phyloP scores from a whole-genome alignment of 176 grass and related monocot genomes.

The Oryza meyeriana region DNA sequence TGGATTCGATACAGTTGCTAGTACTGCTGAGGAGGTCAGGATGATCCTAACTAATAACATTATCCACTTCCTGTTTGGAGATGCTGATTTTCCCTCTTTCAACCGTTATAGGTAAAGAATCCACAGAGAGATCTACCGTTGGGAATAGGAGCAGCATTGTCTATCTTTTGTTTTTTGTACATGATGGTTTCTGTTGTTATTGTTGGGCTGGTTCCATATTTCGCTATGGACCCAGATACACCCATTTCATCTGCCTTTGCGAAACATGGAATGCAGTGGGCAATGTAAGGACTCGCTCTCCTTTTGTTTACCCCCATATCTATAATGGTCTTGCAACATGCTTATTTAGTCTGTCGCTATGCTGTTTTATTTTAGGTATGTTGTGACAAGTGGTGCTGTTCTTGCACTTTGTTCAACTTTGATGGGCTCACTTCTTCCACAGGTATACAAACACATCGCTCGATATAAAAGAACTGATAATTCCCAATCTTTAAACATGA shows the following conservation, averaged over 20 bases:
- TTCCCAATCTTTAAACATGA: not conserved
- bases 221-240: conserved; percentile 90
- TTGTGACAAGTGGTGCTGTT: conserved; percentile 85
- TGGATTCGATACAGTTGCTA: conserved; percentile 90
- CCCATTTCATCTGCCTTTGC: conserved; percentile 95
- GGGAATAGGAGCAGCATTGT: conserved; percentile 75
- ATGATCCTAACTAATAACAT: not conserved
- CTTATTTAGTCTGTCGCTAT: conserved; percentile 20
- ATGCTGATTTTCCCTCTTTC: not conserved
- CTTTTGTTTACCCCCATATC: not conserved
- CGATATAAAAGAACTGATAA: conserved; percentile 6
- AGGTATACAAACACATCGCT: conserved; percentile 44
- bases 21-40: conserved; percentile 92
- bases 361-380: conserved; percentile 59
- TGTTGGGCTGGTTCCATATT: conserved; percentile 93
- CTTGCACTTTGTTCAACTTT: conserved; percentile 95
- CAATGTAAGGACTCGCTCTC: conserved; percentile 54
- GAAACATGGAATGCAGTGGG: conserved; percentile 83
- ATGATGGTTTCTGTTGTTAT: conserved; percentile 95
- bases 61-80: not conserved
- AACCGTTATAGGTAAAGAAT: conserved; percentile 72
- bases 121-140: conserved; percentile 86
- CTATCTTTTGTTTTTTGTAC: conserved; percentile 81
- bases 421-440: conserved; percentile 96
- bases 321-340: not conserved